Base-by-base conservation (phyloP, 805 yeast genomes). In the Nakazawaea molendinolei region DNA sequence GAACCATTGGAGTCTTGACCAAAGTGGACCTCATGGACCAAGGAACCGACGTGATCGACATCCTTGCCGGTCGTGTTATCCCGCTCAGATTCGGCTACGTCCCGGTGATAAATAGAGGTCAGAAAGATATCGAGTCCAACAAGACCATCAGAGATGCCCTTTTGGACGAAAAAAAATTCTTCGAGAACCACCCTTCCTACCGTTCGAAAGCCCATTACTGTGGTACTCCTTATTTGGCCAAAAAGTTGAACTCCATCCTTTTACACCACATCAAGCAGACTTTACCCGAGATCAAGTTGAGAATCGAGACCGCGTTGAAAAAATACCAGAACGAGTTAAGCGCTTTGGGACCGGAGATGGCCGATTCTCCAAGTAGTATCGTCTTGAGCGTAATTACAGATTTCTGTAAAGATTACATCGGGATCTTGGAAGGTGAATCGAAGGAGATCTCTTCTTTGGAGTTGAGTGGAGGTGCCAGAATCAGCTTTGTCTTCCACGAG, bases 141-240 rank as follows among this genome's bases (percentile, higher is more conserved):
- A 90, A 90, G 58, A 79, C 95, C 12, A 90, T 92, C 50, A 74
- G 89, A 56, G 81, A 78, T 26, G 97, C 98, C 1, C 68, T 92
- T 47, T 69, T 71, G 28, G 86, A 83, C 55, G 98, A 92, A 65
- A 71, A 70, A 40, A 60, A 67, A 22, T 92, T 77, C 52, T 92
- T 92, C 52, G 96, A 86, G 60, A 70, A 72, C 47, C 98, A 92
- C 60, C 79, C 95, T 6, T 77, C 95, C 16, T 92, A 92, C 62
- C 74, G 86, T 49, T 81, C 92, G 22, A 92, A 90, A 57, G 90
- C 97, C 6, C 94, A 86, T 53, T 90, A 79, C 64, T 92, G 98
- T 62, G 98, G 98, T 59, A 92, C 98, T n/a, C 97, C 97, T 27
- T 92, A 82, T 59, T 69, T 92, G 55, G 96, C 97, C 35, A 84